These are phyloP conservation scores for Stereocaulon alpinum DNA, from an alignment of 495 filamentous ascomycete species.

Conservation along the genomic window DNA sequence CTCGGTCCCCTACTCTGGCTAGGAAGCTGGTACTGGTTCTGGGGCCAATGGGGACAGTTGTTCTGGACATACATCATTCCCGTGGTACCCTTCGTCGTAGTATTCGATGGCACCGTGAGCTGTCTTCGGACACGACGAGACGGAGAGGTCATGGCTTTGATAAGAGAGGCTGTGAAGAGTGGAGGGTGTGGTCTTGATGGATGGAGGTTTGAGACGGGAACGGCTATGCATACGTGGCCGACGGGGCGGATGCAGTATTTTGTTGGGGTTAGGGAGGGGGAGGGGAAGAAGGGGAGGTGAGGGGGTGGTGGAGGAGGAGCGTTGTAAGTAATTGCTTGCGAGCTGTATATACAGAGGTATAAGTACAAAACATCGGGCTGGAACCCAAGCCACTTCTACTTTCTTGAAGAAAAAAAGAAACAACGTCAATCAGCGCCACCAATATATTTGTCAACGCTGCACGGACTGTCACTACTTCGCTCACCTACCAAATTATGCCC, in stretches of 20 bases:
- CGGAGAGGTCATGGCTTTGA: conserved; percentile 48
- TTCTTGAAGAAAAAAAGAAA: too few species aligned
- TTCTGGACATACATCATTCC: conserved; percentile 57
- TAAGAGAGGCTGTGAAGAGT: conserved; percentile 30
- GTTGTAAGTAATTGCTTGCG: too few species aligned
- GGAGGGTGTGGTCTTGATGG: conserved; percentile 34
- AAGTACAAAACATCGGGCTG: too few species aligned
- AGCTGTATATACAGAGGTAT: too few species aligned
- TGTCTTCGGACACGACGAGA: conserved; percentile 53
- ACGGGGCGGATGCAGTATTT: conserved; percentile 21
- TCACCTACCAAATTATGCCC: too few species aligned
- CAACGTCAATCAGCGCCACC: too few species aligned
- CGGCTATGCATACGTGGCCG: conserved; percentile 27
- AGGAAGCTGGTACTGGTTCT: conserved; percentile 50
- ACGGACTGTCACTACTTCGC: too few species aligned
- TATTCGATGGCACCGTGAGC: conserved; percentile 58
- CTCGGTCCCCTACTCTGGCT: conserved; percentile 45
- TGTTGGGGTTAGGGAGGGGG: conserved; percentile 19
- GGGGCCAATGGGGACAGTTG: conserved; percentile 46
- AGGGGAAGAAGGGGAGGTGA: conserved; percentile 4
- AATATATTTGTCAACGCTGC: too few species aligned
- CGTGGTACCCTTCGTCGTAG: conserved; percentile 50
- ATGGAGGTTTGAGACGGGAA: conserved; percentile 48
- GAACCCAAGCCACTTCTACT: too few species aligned
- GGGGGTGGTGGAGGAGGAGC: background rate